Evolutionary conservation across 140 eudicot species (phyloP).

Genomic region (Ambrosia hybrid): DNA sequence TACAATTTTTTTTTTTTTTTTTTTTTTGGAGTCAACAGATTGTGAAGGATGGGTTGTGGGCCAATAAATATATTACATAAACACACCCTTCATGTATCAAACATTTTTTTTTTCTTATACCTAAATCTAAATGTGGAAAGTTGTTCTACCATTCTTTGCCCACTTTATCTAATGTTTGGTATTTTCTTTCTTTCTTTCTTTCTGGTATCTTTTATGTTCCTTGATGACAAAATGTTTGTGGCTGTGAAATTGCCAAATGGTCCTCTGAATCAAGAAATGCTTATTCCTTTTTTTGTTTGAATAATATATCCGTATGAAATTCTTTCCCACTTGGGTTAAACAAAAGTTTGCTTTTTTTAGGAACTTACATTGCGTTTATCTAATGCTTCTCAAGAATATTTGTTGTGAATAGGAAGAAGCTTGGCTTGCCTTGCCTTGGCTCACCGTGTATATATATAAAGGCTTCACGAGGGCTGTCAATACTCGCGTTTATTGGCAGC

Average conservation of each 20-base stretch:
- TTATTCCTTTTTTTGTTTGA: not conserved
- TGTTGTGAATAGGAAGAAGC: conserved; percentile 34
- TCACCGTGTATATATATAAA: conserved; percentile 14
- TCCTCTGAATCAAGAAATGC: not conserved
- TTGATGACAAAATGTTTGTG: conserved; percentile 14
- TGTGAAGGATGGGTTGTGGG: too few relatives aligned
- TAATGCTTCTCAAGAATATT: conserved; percentile 23
- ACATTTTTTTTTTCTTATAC: too few relatives aligned
- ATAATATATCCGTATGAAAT: conserved; percentile 4
- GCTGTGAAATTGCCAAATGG: conserved; percentile 16
- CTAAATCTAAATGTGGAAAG: too few relatives aligned
- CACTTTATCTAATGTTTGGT: not conserved
- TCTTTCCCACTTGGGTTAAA: conserved; percentile 23
- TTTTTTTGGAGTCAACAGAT: too few relatives aligned
- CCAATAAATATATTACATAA: too few relatives aligned
- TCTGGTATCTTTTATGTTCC: conserved; percentile 25
- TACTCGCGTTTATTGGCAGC: conserved; percentile 56
- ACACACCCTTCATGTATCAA: too few relatives aligned
- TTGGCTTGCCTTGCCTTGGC: conserved; percentile 31
- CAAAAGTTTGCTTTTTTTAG: too few relatives aligned
- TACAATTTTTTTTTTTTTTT: too few relatives aligned
- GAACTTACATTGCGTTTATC: not conserved
- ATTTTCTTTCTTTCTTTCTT: not conserved
- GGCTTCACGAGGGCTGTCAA: conserved; percentile 55
- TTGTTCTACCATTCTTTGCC: not conserved